Evolutionary conservation across 352 stramenopile genomes (phyloP).

Genomic region (Phytophthora tentaculata): DNA sequence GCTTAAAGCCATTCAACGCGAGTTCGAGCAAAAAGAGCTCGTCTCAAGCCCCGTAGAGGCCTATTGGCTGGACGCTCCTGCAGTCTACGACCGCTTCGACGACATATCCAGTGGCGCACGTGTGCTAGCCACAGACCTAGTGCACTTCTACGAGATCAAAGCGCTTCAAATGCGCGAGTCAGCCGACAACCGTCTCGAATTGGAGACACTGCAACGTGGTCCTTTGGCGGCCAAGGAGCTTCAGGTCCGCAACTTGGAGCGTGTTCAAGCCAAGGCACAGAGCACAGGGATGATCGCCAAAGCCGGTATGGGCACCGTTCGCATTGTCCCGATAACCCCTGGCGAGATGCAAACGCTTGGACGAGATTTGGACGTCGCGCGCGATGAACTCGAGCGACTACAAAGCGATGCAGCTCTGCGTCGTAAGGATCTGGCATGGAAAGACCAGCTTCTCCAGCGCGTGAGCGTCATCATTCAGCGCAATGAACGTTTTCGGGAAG

Average conservation of each 20-base stretch:
- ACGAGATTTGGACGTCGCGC: conserved; percentile 52
- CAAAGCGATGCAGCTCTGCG: conserved; percentile 48
- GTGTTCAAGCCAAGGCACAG: conserved; percentile 67
- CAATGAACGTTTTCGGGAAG: conserved; percentile 64
- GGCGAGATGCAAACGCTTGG: conserved; percentile 50
- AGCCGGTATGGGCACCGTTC: conserved; percentile 69
- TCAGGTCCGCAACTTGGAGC: conserved; percentile 61
- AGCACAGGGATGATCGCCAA: conserved; percentile 76
- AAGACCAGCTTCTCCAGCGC: conserved; percentile 70
- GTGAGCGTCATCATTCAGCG: conserved; percentile 73
- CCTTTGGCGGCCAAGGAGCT: conserved; percentile 46
- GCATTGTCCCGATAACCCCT: conserved; percentile 62
- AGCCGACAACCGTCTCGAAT: conserved; percentile 35
- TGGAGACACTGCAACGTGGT: conserved; percentile 37
- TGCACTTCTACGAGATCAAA: conserved; percentile 70
- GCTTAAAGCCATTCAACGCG: conserved; percentile 60
- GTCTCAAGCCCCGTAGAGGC: conserved; percentile 64
- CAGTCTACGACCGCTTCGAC: conserved; percentile 48
- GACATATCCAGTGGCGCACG: conserved; percentile 40
- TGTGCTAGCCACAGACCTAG: conserved; percentile 54
- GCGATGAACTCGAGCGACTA: conserved; percentile 47
- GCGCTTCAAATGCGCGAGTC: conserved; percentile 54
- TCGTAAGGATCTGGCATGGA: conserved; percentile 58
- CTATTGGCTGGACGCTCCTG: conserved; percentile 55
- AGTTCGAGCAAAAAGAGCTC: conserved; percentile 73